phyloP scores from a whole-genome alignment of 2,329 filamentous ascomycete genomes.

The Periglandula ipomoeae region DNA sequence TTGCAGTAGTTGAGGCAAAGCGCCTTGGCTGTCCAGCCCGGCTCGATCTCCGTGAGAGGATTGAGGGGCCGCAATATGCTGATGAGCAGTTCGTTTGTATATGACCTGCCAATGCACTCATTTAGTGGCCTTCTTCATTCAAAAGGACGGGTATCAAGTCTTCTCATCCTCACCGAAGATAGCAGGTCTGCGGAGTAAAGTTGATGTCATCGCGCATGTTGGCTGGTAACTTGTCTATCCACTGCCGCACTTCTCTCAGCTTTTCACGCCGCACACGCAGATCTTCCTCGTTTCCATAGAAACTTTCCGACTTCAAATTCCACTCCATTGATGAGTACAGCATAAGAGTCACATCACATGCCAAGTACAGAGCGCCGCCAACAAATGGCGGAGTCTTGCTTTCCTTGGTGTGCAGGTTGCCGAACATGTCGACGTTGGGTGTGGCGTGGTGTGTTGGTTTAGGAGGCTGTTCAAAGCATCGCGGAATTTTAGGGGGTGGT shows the following conservation, averaged over 20 bases:
- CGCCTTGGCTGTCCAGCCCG: constrained; percentile 4
- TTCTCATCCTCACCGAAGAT: constrained; percentile 8
- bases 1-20: constrained; percentile 8
- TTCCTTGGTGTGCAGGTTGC: constrained; percentile 1
- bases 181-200: constrained; percentile 11
- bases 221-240: constrained; percentile 7
- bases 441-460: background rate
- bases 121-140: background rate
- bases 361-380: constrained; percentile 6
- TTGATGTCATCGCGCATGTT: constrained; percentile 11
- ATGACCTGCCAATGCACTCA: constrained; percentile 1
- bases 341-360: constrained; percentile 11
- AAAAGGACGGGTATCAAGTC: no score
- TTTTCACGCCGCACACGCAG: constrained; percentile 4
- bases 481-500: constrained; percentile 7
- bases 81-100: constrained; percentile 9
- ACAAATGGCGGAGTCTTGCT: constrained; percentile 7
- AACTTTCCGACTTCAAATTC: constrained; percentile 3
- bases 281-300: constrained; percentile 6
- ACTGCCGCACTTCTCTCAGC: constrained; percentile 3
- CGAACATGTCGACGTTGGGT: constrained; percentile 9
- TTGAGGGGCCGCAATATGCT: constrained; percentile 8
- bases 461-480: constrained; percentile 7
- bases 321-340: constrained; percentile 10
- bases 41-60: constrained; percentile 7